phyloP scores from a whole-genome alignment of 1,284 basidiomycete species.

The Moesziomyces globuligerus region DNA sequence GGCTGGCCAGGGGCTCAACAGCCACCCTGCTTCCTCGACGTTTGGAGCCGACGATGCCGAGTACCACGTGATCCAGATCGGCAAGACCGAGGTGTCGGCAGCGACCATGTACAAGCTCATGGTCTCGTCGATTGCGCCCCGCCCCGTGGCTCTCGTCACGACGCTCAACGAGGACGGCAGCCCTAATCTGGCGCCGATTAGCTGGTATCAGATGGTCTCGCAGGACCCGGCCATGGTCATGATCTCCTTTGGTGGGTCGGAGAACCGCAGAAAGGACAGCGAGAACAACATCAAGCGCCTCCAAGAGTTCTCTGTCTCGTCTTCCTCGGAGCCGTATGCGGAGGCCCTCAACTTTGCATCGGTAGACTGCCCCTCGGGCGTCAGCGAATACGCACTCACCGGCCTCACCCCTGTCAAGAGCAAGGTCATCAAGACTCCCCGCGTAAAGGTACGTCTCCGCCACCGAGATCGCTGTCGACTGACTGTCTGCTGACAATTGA shows the following conservation, averaged over 20 bases:
- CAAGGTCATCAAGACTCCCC: slow-evolving; percentile 46
- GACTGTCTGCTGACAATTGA: not conserved
- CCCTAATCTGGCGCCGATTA: slow-evolving; percentile 53
- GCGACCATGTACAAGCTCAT: slow-evolving; percentile 56
- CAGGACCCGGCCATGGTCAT: slow-evolving; percentile 59
- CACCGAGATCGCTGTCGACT: not conserved
- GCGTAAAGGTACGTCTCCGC: slow-evolving; percentile 34
- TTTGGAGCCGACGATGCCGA: slow-evolving; percentile 33
- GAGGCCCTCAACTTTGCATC: slow-evolving; percentile 60
- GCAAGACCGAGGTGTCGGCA: slow-evolving; percentile 43
- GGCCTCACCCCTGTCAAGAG: slow-evolving; percentile 57
- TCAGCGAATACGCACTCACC: slow-evolving; percentile 51
- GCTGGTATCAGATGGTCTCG: slow-evolving; percentile 60
- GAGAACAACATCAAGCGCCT: slow-evolving; percentile 51
- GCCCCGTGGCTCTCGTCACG: slow-evolving; percentile 56
- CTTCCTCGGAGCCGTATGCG: slow-evolving; percentile 50
- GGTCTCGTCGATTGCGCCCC: slow-evolving; percentile 53
- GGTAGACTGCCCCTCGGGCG: slow-evolving; percentile 48
- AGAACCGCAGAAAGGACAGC: slow-evolving; percentile 50
- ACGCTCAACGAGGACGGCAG: slow-evolving; percentile 49
- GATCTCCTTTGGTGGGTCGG: slow-evolving; percentile 52
- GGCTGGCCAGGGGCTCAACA: slow-evolving; percentile 51
- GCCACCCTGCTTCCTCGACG: slow-evolving; percentile 24
- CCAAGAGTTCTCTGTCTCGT: slow-evolving; percentile 50
- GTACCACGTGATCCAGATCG: slow-evolving; percentile 50